phyloP scores from a whole-genome alignment of 805 yeast species.

The Candida fluviatilis region DNA sequence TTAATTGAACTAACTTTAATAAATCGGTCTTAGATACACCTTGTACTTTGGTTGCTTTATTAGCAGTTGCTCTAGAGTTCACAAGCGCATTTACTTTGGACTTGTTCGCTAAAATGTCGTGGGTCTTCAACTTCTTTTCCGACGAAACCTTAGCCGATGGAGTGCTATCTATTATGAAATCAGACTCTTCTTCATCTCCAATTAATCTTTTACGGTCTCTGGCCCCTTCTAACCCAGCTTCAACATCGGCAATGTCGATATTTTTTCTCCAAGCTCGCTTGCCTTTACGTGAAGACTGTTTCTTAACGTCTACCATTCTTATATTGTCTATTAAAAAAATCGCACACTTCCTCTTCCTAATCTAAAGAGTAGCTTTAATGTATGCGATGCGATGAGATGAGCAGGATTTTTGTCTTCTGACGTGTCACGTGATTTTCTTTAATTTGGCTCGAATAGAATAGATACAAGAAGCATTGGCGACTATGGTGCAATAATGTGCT shows the following conservation, averaged over 20 bases:
- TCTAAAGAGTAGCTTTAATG: no score
- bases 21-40: conserved; percentile 65
- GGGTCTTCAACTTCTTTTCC: conserved; percentile 49
- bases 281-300: conserved; percentile 84
- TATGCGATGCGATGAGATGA: background rate
- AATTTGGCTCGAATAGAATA: no score
- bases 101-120: conserved; percentile 64
- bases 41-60: conserved; percentile 35
- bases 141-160: conserved; percentile 39
- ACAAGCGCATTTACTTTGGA: conserved; percentile 72
- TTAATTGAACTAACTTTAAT: conserved; percentile 62
- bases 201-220: conserved; percentile 46
- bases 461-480: no score
- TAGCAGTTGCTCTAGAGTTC: conserved; percentile 5
- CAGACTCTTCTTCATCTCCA: conserved; percentile 55
- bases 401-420: background rate
- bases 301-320: conserved; percentile 4
- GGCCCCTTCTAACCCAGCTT: conserved; percentile 60
- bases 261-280: conserved; percentile 92
- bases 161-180: conserved; percentile 52
- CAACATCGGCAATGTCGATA: conserved; percentile 80
- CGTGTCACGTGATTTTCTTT: background rate
- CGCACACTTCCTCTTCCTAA: no score
- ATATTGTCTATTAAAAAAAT: no score
- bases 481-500: no score